phyloP scores from a whole-genome alignment of 2,329 filamentous ascomycete species.

The Apiospora saccharicola region DNA sequence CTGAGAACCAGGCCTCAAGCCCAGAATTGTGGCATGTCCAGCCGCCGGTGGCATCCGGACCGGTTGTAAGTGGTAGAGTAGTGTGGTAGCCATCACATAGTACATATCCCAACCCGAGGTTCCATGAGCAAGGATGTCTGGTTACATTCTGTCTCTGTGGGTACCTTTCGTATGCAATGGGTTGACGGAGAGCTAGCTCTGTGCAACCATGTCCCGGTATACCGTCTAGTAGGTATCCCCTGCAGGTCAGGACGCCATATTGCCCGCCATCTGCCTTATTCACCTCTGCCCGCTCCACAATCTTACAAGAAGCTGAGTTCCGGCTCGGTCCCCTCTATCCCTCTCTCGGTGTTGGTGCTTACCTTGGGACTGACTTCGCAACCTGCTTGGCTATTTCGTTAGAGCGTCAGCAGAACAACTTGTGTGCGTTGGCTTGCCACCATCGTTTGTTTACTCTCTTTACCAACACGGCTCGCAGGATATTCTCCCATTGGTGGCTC shows the following conservation, averaged over 20 bases:
- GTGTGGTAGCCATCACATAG: neutral
- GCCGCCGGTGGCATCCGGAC: slow-evolving; percentile 4
- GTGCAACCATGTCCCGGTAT: slow-evolving; percentile 1
- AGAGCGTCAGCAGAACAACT: slow-evolving; percentile 1
- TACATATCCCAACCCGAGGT: slow-evolving; percentile 11
- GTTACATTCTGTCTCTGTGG: slow-evolving; percentile 16
- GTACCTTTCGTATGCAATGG: slow-evolving; percentile 16
- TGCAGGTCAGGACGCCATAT: slow-evolving; percentile 10
- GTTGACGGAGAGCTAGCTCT: slow-evolving; percentile 10
- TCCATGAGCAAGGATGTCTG: slow-evolving; percentile 12
- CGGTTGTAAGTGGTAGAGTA: neutral
- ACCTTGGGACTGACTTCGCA: slow-evolving; percentile 7
- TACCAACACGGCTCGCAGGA: neutral
- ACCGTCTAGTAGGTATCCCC: slow-evolving; percentile 10
- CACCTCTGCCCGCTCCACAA: slow-evolving; percentile 7
- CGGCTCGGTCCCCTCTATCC: slow-evolving; percentile 30
- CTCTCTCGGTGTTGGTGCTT: slow-evolving; percentile 28
- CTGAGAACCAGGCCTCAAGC: neutral
- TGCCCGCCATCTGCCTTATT: slow-evolving; percentile 23
- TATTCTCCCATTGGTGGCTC: slow-evolving; percentile 14
- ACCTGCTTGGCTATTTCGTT: slow-evolving; percentile 9
- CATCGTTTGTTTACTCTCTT: slow-evolving; percentile 24
- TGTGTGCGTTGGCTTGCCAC: slow-evolving; percentile 28
- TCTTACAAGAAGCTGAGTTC: slow-evolving; percentile 27
- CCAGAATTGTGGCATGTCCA: neutral